phyloP scores from a whole-genome alignment of 208 protist species.

The Strigomonas culicis region DNA sequence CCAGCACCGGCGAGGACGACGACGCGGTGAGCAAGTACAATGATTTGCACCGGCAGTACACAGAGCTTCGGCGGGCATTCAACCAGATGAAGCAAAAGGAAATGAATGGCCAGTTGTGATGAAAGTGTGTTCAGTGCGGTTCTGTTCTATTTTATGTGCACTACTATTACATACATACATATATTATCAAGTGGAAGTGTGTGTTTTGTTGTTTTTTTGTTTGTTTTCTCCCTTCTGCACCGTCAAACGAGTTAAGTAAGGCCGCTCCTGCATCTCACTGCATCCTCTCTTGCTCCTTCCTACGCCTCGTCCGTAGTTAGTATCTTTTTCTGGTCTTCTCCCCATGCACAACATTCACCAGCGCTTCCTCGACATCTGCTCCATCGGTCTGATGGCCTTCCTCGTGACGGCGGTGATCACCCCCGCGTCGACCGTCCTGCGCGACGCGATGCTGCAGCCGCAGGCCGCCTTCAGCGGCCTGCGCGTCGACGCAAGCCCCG shows the following conservation, averaged over 20 bases:
- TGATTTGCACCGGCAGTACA: slow-evolving; percentile 18
- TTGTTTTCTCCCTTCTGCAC: neutral
- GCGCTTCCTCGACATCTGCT: slow-evolving; percentile 38
- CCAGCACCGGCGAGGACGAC: neutral
- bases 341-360: slow-evolving; percentile 43
- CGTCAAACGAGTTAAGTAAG: too few species aligned
- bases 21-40: slow-evolving; percentile 1
- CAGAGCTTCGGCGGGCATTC: slow-evolving; percentile 16
- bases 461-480: slow-evolving; percentile 24
- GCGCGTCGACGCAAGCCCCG: slow-evolving; percentile 22
- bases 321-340: slow-evolving; percentile 4
- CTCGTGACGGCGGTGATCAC: slow-evolving; percentile 30
- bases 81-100: slow-evolving; percentile 16
- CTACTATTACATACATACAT: neutral
- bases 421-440: slow-evolving; percentile 32
- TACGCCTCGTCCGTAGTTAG: slow-evolving; percentile 4
- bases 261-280: too few species aligned
- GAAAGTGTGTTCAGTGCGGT: neutral
- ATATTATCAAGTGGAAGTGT: too few species aligned
- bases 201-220: slow-evolving; percentile 10
- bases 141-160: neutral
- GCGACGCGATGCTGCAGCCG: slow-evolving; percentile 16
- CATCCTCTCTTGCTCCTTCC: neutral
- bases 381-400: slow-evolving; percentile 23
- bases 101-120: slow-evolving; percentile 12